These are phyloP conservation scores for Chenopodium berlandieri DNA, from an alignment of 148 eudicot genomes.

Conservation along the genomic window DNA sequence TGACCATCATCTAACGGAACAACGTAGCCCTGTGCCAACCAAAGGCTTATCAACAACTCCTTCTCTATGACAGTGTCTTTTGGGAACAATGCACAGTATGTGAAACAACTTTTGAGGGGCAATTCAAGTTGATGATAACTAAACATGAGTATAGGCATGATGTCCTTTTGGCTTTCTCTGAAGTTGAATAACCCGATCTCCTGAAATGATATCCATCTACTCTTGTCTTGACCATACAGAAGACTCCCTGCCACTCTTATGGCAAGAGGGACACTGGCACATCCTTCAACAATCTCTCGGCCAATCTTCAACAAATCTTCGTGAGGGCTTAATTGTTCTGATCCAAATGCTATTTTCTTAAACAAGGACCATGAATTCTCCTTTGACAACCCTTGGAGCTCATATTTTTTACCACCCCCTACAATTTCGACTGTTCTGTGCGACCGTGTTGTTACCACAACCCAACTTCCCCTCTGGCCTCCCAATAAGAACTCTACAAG, in stretches of 20 bases:
- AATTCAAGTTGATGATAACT: slow-evolving; percentile 3
- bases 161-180: neutral
- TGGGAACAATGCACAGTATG: neutral
- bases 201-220: neutral
- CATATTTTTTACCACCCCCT: neutral
- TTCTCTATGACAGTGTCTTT: neutral
- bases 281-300: neutral
- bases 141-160: neutral
- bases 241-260: neutral
- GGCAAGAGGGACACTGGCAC: neutral
- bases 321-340: neutral
- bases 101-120: neutral
- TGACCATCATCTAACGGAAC: neutral
- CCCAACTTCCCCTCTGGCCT: neutral
- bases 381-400: neutral
- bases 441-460: neutral
- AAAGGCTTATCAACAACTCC: neutral
- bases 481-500: neutral
- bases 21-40: neutral
- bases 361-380: neutral
- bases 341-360: neutral
- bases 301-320: neutral
- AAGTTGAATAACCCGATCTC: neutral
- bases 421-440: neutral
- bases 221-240: neutral